A percentile compares a stretch with the other conserved stretches of the same genome.
These are phyloP conservation scores for Quercus lobata DNA, from an alignment of 331 rosid genomes.

Conservation along the genomic window DNA sequence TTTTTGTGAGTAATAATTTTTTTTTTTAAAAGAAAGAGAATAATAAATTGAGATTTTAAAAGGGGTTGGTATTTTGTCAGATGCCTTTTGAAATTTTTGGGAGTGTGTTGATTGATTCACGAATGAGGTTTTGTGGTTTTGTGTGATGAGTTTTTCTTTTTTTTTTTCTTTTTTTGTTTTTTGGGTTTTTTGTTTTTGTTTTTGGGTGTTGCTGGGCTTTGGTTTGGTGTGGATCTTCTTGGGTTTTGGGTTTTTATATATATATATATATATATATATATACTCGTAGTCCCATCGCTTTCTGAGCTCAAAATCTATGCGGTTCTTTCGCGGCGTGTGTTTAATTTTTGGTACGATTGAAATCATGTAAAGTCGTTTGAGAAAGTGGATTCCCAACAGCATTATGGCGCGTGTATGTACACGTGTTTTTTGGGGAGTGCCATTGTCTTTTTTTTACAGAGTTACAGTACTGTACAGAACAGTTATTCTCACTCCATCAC, in stretches of 20 bases:
- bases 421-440: not conserved
- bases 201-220: not conserved
- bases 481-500: too few relatives aligned
- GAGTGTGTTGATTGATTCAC: slow-evolving; percentile 26
- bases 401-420: slow-evolving; percentile 11
- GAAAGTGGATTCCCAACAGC: not conserved
- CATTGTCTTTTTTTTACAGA: not conserved
- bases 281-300: not conserved
- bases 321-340: not conserved
- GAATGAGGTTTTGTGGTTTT: slow-evolving; percentile 9
- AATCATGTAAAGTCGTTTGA: too few relatives aligned
- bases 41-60: not conserved
- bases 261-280: too few relatives aligned
- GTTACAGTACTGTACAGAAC: too few relatives aligned
- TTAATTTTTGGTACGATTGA: too few relatives aligned
- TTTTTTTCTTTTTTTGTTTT: not conserved
- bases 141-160: not conserved
- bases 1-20: too few relatives aligned
- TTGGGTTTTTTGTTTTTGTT: not conserved
- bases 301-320: slow-evolving; percentile 5
- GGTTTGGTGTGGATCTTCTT: not conserved
- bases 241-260: not conserved
- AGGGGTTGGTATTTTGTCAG: slow-evolving; percentile 17
- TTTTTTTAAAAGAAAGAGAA: not conserved
- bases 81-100: slow-evolving; percentile 29